Base-by-base conservation (phyloP, 805 yeast species). In the Candida coquimbonensis region DNA sequence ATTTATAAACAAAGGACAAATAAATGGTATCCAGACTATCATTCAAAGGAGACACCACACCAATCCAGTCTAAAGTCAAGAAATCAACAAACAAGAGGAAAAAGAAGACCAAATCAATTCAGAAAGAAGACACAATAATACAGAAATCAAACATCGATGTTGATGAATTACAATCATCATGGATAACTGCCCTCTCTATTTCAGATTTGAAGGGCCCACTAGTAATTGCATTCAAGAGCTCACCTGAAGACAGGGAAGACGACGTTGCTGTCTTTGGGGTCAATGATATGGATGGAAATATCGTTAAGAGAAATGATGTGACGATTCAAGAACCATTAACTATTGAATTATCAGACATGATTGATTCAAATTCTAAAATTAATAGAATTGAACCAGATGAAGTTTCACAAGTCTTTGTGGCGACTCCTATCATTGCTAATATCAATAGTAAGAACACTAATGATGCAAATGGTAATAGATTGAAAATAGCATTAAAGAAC, bases 181-280 rank as follows among this genome's bases (percentile, higher is more conserved):
- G 62, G 62, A 48, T 52, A 4, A 50, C 66, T 11, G 70, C 70
- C 1, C 44, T 48, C 8, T 12, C 44, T 0, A 25, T 44, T 9
- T 45, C 51, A 7, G 67, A 68, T 37, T 39, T 67, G 27, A 52
- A 52, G 14, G 72, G 72, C 0, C 72, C 72, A 0, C 34, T 64
- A 25, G 44, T 66, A 46, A 27, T 66, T 5, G 52, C 55, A 1
- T 40, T 47, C 8, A 36, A 29, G 9, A 13, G 17, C 6, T 24
- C n/a, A 39, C 13, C 4, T 27, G 29, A 9, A 27, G 35, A 16
- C 6, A 37, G 32, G n/a, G 9, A 16, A 4, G 41, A 32, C 5
- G 40, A 32, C 1, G 44, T 49, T 4, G 8, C 12, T 9, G 44
- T 43, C 1, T 24, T 53, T 1, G 16, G 21, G 4, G 16, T 42